Conservation (phyloP, 2,329 filamentous ascomycete genomes). For the Aspergillus ochraceus region DNA sequence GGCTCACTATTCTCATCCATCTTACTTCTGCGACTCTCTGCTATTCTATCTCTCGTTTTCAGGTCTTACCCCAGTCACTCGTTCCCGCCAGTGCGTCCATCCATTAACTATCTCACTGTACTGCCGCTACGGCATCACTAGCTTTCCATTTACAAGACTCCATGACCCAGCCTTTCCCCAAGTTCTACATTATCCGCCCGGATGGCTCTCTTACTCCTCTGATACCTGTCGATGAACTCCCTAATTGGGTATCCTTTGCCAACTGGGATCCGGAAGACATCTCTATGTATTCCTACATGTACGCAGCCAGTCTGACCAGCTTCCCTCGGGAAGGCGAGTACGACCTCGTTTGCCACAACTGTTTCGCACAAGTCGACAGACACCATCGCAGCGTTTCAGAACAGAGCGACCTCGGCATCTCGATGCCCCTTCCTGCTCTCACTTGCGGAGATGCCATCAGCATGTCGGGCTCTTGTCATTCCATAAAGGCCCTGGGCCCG, state of each 20-base stretch:
- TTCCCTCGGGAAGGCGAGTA: slow-evolving; percentile 34
- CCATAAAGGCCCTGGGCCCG: not conserved
- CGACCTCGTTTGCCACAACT: slow-evolving; percentile 35
- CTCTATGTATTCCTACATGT: slow-evolving; percentile 20
- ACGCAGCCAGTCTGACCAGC: slow-evolving; percentile 20
- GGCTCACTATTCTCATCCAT: too few species aligned
- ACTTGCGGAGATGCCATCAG: not conserved
- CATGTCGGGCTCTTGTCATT: not conserved
- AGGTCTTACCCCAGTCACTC: not conserved
- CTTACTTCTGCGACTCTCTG: too few species aligned
- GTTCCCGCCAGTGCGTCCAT: not conserved
- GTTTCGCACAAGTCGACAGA: slow-evolving; percentile 22
- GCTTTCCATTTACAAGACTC: not conserved
- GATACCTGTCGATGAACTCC: slow-evolving; percentile 46
- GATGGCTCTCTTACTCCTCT: slow-evolving; percentile 39
- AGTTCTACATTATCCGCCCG: slow-evolving; percentile 42
- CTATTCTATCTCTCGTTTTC: not conserved
- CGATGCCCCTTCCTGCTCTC: not conserved
- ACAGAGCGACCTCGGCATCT: slow-evolving; percentile 9
- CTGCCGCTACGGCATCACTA: slow-evolving; percentile 3
- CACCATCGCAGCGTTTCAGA: slow-evolving; percentile 27
- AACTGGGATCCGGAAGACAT: slow-evolving; percentile 22
- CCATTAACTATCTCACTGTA: slow-evolving; percentile 4
- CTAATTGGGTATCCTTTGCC: slow-evolving; percentile 34
- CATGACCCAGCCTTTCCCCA: slow-evolving; percentile 28